These are phyloP conservation scores for Acer saccharum DNA, from an alignment of 345 rosid genomes.

Conservation along the genomic window DNA sequence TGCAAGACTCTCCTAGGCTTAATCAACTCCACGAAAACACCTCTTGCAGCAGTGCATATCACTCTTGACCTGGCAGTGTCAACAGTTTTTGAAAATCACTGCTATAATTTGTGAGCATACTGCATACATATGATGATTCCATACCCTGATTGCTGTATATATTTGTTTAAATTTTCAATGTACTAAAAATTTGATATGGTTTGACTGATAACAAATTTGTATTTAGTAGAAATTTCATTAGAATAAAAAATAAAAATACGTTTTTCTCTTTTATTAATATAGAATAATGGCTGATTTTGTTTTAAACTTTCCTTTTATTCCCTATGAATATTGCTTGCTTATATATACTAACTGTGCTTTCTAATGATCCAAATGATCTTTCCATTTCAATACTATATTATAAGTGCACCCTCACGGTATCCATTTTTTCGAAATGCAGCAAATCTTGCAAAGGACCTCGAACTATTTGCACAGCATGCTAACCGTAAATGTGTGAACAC, in stretches of 20 bases:
- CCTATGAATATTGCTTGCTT: not conserved
- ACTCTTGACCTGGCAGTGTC: not conserved
- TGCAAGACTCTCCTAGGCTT: not conserved
- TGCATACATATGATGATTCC: not conserved
- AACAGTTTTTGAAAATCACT: not conserved
- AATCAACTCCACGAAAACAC: not conserved
- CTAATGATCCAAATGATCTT: not conserved
- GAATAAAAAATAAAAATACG: not conserved
- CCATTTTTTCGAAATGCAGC: constrained; percentile 45
- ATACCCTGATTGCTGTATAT: not conserved
- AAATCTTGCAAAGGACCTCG: constrained; percentile 74
- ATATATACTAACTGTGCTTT: not conserved
- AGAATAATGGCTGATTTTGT: not conserved
- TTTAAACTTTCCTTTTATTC: not conserved
- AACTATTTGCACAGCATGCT: constrained; percentile 87
- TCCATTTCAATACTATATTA: not conserved
- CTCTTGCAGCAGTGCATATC: not conserved
- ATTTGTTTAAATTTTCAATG: not conserved
- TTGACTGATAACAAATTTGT: not conserved
- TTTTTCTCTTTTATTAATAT: not conserved
- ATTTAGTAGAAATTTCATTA: not conserved
- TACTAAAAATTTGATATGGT: not conserved
- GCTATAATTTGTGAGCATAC: not conserved
- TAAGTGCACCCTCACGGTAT: not conserved
- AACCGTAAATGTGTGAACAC: constrained; percentile 83